Conservation (phyloP, 208 protist genomes). For the Leishmania aethiopica region DNA sequence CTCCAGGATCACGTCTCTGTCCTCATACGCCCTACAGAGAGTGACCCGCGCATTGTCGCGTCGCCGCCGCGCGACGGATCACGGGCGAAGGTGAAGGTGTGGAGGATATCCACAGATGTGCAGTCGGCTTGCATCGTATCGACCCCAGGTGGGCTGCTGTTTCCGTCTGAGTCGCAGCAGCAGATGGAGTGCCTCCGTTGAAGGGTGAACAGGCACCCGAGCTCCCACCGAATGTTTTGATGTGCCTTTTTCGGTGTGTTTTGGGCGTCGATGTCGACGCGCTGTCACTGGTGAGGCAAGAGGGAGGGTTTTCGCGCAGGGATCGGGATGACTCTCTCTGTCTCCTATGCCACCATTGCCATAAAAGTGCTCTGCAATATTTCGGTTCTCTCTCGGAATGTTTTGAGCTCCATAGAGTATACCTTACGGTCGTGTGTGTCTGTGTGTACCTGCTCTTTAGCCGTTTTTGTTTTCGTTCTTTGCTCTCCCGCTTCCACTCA, state of each 20-base stretch:
- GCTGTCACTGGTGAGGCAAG: neutral
- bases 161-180: neutral
- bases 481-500: neutral
- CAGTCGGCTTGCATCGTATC: neutral
- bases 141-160: neutral
- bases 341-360: neutral
- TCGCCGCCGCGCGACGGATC: neutral
- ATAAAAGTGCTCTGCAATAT: neutral
- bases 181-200: slow-evolving; percentile 10
- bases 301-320: neutral
- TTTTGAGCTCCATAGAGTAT: neutral
- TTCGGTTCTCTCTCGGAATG: neutral
- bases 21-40: slow-evolving; percentile 19
- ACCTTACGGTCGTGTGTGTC: neutral
- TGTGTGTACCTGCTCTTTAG: neutral
- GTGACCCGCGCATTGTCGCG: neutral
- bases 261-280: neutral
- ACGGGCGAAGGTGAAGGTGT: slow-evolving; percentile 31
- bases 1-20: slow-evolving; percentile 13
- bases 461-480: neutral
- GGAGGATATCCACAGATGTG: slow-evolving; percentile 8
- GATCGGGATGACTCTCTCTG: neutral
- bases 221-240: too few relatives aligned
- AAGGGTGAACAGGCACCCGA: neutral
- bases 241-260: neutral